Conservation (phyloP, 305 asterid genomes). For the Rubia balearica region DNA sequence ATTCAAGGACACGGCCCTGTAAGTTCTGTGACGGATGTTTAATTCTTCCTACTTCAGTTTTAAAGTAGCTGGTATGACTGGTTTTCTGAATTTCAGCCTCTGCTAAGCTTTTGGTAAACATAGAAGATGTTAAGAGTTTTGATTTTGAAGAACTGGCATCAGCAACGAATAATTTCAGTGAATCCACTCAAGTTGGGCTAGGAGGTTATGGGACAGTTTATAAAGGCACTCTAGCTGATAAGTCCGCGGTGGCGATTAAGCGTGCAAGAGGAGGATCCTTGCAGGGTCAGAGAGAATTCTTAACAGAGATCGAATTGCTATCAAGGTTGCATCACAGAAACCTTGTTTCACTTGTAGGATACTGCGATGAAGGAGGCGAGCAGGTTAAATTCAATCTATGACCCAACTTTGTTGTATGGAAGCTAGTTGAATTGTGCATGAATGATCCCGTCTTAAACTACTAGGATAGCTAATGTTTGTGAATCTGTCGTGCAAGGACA, state of each 20-base stretch:
- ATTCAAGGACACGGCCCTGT: constrained; percentile 28
- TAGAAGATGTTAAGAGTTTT: constrained; percentile 40
- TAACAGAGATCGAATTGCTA: constrained; percentile 43
- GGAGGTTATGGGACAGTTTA: constrained; percentile 48
- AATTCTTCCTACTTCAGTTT: neutral
- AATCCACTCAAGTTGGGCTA: constrained; percentile 39
- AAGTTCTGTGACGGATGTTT: constrained; percentile 16
- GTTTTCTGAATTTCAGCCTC: constrained; percentile 27
- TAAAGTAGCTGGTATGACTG: neutral
- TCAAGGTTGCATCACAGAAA: constrained; percentile 49
- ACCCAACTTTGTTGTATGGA: neutral
- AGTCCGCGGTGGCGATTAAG: constrained; percentile 37
- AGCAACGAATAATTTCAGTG: constrained; percentile 32
- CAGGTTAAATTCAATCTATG: constrained; percentile 23
- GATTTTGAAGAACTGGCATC: constrained; percentile 34
- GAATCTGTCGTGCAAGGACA: neutral
- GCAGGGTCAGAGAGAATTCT: constrained; percentile 44
- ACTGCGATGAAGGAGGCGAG: constrained; percentile 37
- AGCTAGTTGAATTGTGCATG: neutral
- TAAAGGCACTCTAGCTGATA: constrained; percentile 31
- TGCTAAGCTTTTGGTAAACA: constrained; percentile 30
- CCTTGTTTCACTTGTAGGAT: constrained; percentile 39
- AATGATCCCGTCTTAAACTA: neutral
- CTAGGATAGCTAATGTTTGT: neutral
- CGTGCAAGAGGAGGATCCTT: constrained; percentile 44